A percentile compares a stretch with the other conserved stretches of the same genome.
Evolutionary conservation across 768 basidiomycete genomes (phyloP).

Genomic region (Leccinum pellstonianum): DNA sequence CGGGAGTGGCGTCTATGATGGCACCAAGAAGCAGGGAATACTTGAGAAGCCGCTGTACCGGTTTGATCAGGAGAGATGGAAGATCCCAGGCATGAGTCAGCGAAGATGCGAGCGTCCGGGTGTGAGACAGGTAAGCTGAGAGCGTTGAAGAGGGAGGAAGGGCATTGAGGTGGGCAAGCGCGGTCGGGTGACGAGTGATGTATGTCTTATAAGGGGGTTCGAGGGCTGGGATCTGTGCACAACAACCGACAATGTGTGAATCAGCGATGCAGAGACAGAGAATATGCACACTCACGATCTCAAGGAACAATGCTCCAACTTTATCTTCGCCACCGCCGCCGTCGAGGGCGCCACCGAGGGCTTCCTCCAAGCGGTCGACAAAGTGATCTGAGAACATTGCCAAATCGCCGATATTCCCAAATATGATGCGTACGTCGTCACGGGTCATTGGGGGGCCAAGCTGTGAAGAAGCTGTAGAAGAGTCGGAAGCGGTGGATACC

Average conservation of each 20-base stretch:
- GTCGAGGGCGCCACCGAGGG: constrained; percentile 60
- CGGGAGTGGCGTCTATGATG: constrained; percentile 73
- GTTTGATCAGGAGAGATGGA: constrained; percentile 92
- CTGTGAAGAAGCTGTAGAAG: constrained; percentile 48
- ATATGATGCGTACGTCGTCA: constrained; percentile 70
- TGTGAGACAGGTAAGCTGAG: constrained; percentile 60
- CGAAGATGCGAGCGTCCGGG: constrained; percentile 61
- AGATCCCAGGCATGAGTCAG: constrained; percentile 92
- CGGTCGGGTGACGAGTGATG: constrained; percentile 76
- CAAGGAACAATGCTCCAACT: constrained; percentile 69
- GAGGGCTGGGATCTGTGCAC: constrained; percentile 59
- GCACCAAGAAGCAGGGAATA: constrained; percentile 84
- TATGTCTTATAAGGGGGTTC: constrained; percentile 76
- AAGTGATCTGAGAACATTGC: constrained; percentile 70
- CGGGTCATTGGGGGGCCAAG: constrained; percentile 63
- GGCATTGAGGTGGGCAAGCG: constrained; percentile 62
- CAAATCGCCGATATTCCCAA: constrained; percentile 74
- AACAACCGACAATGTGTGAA: not conserved
- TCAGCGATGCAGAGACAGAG: not conserved
- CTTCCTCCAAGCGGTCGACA: constrained; percentile 60
- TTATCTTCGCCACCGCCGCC: constrained; percentile 66
- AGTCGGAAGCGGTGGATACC: constrained; percentile 45
- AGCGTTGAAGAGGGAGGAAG: constrained; percentile 48
- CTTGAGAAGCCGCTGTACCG: constrained; percentile 93
- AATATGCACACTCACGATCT: constrained; percentile 50